Evolutionary conservation across 805 yeast genomes (phyloP), one percentile per base, ranked within the genome.

Genomic region (Monosporozyma siamensis): DNA sequence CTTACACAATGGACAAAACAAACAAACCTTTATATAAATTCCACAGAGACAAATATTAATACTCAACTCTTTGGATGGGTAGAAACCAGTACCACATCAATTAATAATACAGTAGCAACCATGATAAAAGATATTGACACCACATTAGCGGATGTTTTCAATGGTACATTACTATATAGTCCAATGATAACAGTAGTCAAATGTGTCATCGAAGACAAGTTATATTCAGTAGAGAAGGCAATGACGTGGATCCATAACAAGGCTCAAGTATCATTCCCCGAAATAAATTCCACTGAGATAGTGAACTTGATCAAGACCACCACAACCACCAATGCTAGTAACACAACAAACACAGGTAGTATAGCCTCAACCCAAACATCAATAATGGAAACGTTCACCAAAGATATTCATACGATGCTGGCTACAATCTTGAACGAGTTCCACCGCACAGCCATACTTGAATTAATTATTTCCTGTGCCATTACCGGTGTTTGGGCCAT

Each of bases 191-290:
- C 80, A 0, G 77, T 87, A 0, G 82, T 89, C 4, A 77, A 80
- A 25, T 90, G 98, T 64, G 75, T 85, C 3, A 68, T 92, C 30
- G 90, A 85, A 14, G 68, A 81, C 39, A 92, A 90, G 53, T 59
- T 90, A 6, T 69, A 68, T 11, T 68, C 72, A 18, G 66, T 87
- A 2, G 83, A 83, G 48, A 56, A 73, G 24, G 97, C 94, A 0
- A 62, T 89, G 42, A 72, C 79, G 2, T 92, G 97, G 97, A 65
- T 88, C 1, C 69, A 80, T 50, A 66, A 80, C 27, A 68, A 83
- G 48, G 69, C 88, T 3, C 68, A 75, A 12, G 61, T 88, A 2
- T 49, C 65, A 1, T 55, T 86, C 1, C 95, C 95, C 0, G 51
- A 67, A 34, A 59, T 80, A 12, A 66, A 66, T 38, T 58, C 58